Percentiles rank a stretch among this genome's conserved stretches.
Evolutionary conservation across 352 stramenopile species (phyloP).

Genomic region (Halophytophthora polymorphica): DNA sequence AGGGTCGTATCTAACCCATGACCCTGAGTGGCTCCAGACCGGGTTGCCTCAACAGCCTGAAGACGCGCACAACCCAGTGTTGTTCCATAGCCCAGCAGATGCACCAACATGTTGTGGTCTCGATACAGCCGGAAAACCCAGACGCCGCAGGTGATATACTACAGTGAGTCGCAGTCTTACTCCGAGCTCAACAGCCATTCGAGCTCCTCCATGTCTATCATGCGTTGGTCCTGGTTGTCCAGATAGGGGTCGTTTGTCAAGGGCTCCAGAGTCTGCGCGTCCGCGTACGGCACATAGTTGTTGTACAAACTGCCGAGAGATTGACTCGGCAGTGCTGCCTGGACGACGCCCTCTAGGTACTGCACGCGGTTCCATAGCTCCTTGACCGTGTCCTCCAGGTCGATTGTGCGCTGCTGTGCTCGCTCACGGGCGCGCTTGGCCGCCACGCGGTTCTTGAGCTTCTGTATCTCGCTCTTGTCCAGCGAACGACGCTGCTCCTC

Average conservation of each 20-base stretch:
- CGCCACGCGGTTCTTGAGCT: constrained; percentile 70
- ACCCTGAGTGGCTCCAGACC: too few relatives aligned
- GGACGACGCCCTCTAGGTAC: constrained; percentile 51
- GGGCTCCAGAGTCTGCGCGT: constrained; percentile 29
- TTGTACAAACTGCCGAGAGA: constrained; percentile 38
- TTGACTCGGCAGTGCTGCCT: constrained; percentile 29
- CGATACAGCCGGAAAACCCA: too few relatives aligned
- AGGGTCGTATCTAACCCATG: too few relatives aligned
- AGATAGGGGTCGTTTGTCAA: constrained; percentile 9
- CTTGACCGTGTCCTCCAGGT: constrained; percentile 49
- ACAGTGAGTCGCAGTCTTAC: too few relatives aligned
- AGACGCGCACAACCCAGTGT: too few relatives aligned
- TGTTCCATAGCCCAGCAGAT: too few relatives aligned
- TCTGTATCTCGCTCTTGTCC: constrained; percentile 51
- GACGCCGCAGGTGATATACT: too few relatives aligned
- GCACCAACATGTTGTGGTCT: too few relatives aligned
- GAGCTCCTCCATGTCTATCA: constrained; percentile 27
- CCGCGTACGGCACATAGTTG: constrained; percentile 44
- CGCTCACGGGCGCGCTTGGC: constrained; percentile 52
- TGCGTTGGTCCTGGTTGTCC: constrained; percentile 6
- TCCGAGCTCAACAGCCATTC: constrained; percentile 32
- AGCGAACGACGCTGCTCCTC: constrained; percentile 35
- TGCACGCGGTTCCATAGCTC: constrained; percentile 58
- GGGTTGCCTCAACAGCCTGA: too few relatives aligned
- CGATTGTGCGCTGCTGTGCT: constrained; percentile 44